phyloP scores from a whole-genome alignment of 208 protist genomes.

The Zelonia costaricensis region DNA sequence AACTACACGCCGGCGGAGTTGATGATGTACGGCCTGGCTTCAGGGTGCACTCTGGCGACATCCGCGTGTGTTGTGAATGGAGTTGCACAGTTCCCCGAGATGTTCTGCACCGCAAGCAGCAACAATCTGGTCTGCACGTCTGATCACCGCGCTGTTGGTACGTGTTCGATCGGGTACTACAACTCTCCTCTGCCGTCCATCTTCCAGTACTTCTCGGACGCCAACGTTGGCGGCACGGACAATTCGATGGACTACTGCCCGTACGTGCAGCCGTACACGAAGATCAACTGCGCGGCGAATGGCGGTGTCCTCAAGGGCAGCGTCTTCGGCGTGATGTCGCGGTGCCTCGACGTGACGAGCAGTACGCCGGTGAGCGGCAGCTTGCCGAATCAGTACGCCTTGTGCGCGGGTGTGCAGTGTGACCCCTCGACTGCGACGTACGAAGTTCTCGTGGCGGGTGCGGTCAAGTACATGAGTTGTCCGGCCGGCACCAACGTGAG shows the following conservation, averaged over 20 bases:
- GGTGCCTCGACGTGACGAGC: constrained; percentile 5
- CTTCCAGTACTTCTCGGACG: constrained; percentile 52
- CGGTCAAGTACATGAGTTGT: constrained; percentile 7
- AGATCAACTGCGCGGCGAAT: constrained; percentile 16
- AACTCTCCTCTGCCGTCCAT: constrained; percentile 5
- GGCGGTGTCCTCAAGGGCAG: background rate
- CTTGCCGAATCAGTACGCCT: background rate
- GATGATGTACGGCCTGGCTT: constrained; percentile 67
- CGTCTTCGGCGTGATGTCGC: constrained; percentile 5
- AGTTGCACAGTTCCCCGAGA: constrained; percentile 30
- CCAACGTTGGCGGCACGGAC: constrained; percentile 12
- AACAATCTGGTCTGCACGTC: background rate
- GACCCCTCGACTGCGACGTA: constrained; percentile 6
- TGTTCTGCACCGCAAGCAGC: constrained; percentile 44
- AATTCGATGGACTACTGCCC: constrained; percentile 58
- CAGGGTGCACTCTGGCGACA: constrained; percentile 50
- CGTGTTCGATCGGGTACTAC: background rate
- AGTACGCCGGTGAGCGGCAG: background rate
- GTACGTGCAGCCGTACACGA: constrained; percentile 17
- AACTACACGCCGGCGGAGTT: constrained; percentile 52
- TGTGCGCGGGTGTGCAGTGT: constrained; percentile 23
- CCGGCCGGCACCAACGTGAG: constrained; percentile 7
- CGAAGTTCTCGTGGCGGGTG: constrained; percentile 8
- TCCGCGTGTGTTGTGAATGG: constrained; percentile 34
- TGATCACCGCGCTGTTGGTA: background rate